Evolutionary conservation across 495 filamentous ascomycete genomes (phyloP), one percentile per base, ranked within the genome.

Genomic region (Penicillium bialowiezense): DNA sequence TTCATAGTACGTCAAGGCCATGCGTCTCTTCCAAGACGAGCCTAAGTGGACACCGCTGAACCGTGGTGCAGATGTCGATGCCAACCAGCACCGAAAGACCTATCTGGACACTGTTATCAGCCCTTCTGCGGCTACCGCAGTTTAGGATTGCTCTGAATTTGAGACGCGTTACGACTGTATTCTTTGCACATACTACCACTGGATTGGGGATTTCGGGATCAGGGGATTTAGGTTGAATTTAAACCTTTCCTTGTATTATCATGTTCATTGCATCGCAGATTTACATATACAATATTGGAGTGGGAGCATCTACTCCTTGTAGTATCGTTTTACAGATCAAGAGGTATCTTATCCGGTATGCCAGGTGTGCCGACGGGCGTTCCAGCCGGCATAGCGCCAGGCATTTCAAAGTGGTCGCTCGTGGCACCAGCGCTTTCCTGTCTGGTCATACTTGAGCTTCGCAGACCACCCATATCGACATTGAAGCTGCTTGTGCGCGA

Each of bases 21-120:
- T 97, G 89, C 82, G 93, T 32, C 79, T 98, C 43, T 98, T 97
- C 82, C 91, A 97, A 76, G 93, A 97, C 48, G 91, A 97, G 74
- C 95, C 93, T 33, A 96, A 96, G 72, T 98, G 93, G 93, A 97
- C 91, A 48, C 89, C 93, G 13, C 68, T 98, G 59, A 96, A 96
- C 69, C 80, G 95, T 35, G 80, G 80, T 1, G 75, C 70, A 9
- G 90, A 95, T 33, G 74, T 96, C 48, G 89, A 96, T 68, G 67
- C 59, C 44, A 98, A 96, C 67, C 69, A 71, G 26, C 86, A 84
- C 60, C 83, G 93, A 14, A 80, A 88, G 77, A 79, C 80, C 19
- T 97, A 97, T 63, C 60, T 91, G 10, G 71, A 76, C 43, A 65
- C 55, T 12, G 39, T 66, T n/a, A 24, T 50, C 43, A 49, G 41